Evolutionary conservation across 257 asterid genomes (phyloP).

Genomic region (Gentiana dahurica): DNA sequence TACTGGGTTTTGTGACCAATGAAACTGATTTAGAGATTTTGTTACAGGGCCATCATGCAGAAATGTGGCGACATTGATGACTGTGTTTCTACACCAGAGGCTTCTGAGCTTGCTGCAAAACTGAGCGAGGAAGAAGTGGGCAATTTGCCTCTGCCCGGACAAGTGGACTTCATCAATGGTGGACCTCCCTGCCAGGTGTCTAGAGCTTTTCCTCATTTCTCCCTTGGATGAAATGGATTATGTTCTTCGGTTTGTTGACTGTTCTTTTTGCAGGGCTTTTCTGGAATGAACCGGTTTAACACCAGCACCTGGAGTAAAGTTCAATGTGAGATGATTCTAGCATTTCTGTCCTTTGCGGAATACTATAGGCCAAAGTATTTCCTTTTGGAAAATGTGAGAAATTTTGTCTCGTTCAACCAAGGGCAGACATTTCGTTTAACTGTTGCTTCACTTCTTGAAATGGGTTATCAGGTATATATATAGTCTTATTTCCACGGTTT

Average conservation of each 20-base stretch:
- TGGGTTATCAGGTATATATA: conserved; percentile 80
- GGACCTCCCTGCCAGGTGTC: conserved; percentile 99
- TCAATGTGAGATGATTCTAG: conserved; percentile 95
- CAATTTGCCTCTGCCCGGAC: conserved; percentile 80
- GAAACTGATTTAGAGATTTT: conserved; percentile 3
- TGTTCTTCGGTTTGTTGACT: conserved; percentile 11
- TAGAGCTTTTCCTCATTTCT: conserved; percentile 9
- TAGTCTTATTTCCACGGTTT: conserved; percentile 5
- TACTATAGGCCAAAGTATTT: conserved; percentile 84
- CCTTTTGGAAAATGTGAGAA: conserved; percentile 92
- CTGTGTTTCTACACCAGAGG: conserved; percentile 86
- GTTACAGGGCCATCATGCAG: conserved; percentile 82
- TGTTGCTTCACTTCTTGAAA: conserved; percentile 87
- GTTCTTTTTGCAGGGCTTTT: conserved; percentile 64
- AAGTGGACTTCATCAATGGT: conserved; percentile 94
- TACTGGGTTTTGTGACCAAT: neutral
- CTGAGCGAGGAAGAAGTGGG: conserved; percentile 45
- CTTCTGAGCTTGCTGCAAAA: conserved; percentile 58
- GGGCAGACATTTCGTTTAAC: conserved; percentile 93
- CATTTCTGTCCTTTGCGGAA: conserved; percentile 89
- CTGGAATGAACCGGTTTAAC: conserved; percentile 94
- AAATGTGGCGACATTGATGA: conserved; percentile 85
- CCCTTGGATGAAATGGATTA: conserved; percentile 5
- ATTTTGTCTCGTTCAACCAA: conserved; percentile 88
- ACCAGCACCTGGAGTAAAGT: conserved; percentile 97